These are phyloP conservation scores for Tulasnella calospora DNA, from an alignment of 768 basidiomycete genomes.

Conservation along the genomic window DNA sequence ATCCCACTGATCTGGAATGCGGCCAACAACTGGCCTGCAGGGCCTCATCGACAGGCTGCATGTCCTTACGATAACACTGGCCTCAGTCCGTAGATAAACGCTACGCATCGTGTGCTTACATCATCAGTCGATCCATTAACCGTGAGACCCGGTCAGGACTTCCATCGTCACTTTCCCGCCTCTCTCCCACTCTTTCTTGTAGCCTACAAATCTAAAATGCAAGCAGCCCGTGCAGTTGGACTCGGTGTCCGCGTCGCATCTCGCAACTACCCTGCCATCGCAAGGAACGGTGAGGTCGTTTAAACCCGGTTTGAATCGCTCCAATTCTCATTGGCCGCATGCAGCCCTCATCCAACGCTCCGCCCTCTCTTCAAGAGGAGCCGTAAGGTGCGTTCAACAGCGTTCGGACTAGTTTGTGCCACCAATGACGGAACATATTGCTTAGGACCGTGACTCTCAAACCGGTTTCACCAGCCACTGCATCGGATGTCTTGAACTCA, in stretches of 20 bases:
- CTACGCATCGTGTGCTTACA: not conserved
- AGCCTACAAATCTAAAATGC: constrained; percentile 9
- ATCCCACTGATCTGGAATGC: constrained; percentile 7
- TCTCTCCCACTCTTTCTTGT: not conserved
- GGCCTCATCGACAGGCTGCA: not conserved
- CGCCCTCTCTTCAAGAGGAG: constrained; percentile 13
- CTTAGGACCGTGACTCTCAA: constrained; percentile 32
- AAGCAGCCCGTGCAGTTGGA: constrained; percentile 17
- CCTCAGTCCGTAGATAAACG: not conserved
- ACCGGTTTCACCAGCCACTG: constrained; percentile 56
- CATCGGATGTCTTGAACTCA: constrained; percentile 64
- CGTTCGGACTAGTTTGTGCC: not conserved
- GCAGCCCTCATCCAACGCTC: constrained; percentile 8
- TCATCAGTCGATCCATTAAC: not conserved
- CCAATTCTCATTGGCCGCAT: constrained; percentile 6
- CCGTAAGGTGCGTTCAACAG: not conserved
- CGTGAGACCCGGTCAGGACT: constrained; percentile 12
- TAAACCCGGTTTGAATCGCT: constrained; percentile 1
- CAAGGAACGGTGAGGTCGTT: not conserved
- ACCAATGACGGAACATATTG: not conserved
- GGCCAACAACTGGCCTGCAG: not conserved
- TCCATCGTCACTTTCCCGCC: not conserved
- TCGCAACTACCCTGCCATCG: not conserved
- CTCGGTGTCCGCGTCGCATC: constrained; percentile 1
- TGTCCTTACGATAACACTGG: not conserved